Evolutionary conservation across 768 basidiomycete genomes (phyloP), one percentile per base, ranked within the genome.

Genomic region (Podaxis rugospora): DNA sequence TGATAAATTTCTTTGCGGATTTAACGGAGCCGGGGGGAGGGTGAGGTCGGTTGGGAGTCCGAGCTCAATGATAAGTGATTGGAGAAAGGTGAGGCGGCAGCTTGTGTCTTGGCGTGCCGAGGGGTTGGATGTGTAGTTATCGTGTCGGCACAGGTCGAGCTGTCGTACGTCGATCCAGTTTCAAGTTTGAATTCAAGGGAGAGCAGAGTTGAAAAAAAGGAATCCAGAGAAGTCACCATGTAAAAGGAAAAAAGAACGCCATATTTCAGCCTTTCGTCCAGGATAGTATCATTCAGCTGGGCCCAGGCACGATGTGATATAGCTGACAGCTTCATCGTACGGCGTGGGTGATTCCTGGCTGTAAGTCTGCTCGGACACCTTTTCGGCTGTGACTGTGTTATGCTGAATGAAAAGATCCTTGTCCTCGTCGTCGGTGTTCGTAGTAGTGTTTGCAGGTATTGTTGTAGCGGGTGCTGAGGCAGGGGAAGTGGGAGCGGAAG

Each of bases 41-140:
- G 65, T 65, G 10, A 77, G 73, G 32, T 74, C 75, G 0, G 78
- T 77, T 14, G 76, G 75, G 55, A 82, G 74, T n/a, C 90, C 90
- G n/a, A 92, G 78, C 72, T 92, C 91, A 62, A 92, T 77, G 65
- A 90, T 85, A 61, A 92, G 80, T 0, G 89, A 85, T 60, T 91
- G 90, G 5, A 92, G 76, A 40, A 92, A 75, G 5, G 80, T 77
- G 37, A 92, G 81, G 40, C 83, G 77, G 55, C 78, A 80, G 7
- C 76, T 74, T 4, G 75, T 71, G 63, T 79, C 75, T 39, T 68
- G 66, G 62, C 74, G 74, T 14, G 76, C 78, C 4, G 76, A 70
- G 1, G 84, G 80, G 62, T 80, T 78, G 1, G 79, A 77, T 40
- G 88, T 76, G 74, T 82, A 85, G 39, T n/a, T n/a, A 40, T 6